Base-by-base conservation (phyloP, 2,329 filamentous ascomycete species). In the Fusarium protoensiforme region DNA sequence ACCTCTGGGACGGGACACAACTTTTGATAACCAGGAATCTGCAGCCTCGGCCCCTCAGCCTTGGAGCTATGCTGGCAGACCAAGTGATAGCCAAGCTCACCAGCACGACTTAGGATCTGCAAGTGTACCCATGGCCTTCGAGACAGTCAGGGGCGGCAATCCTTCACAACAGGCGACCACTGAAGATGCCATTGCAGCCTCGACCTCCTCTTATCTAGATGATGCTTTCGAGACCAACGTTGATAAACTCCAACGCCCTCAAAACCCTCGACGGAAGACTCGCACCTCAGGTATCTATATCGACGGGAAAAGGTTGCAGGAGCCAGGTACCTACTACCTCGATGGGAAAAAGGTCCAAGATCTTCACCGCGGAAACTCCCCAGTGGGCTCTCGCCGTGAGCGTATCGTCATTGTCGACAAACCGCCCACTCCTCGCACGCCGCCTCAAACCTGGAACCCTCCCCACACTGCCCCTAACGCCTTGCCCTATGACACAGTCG, bases 371-470 rank as follows among this genome's bases (percentile, higher is more conserved):
- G 22, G 9, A 27, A 46, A 10, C 22, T 46, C 41, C 5, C 41
- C 22, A 24, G 20, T 6, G 13, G 41, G 14, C 48, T 72, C 72
- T 60, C 81, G 80, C 63, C 80, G 81, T 58, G 85, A 88, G 70
- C 84, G 85, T 64, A 81, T 84, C 61, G 74, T 85, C 63, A 80
- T 88, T 61, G 81, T 85, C 60, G 83, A 87, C 68, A 81, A 80
- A 70, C 84, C 85, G 4, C 83, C 85, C 13, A 84, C 83, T 10
- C 83, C 85, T 35, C 82, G 84, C 64, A 86, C 85, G 27, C 84
- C 87, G 29, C 85, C 86, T 18, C 84, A 83, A 69, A 75, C 78
- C 38, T 84, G 81, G 75, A 72, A 68, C 62, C 78, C 80, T n/a
- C 81, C 85, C 5, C 81, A 81, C 74, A 85, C 84, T 38, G 79